Base-by-base conservation (phyloP, 208 protist species). In the Leptomonas pyrrhocoris region DNA sequence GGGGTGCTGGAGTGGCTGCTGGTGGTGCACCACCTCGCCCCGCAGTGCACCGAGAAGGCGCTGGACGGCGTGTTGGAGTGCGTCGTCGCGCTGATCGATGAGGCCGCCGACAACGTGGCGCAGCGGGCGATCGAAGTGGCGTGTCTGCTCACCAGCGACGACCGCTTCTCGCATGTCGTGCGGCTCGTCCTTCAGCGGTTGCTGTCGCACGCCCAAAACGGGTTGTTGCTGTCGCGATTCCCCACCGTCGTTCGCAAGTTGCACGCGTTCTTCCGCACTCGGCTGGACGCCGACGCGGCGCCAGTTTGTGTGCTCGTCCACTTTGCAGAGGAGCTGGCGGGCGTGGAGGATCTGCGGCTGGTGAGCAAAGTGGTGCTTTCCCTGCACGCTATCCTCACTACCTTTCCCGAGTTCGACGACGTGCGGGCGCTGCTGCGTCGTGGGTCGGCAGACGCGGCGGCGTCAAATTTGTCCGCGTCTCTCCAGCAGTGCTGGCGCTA, bases 401-500 rank as follows among this genome's bases (percentile, higher is more conserved):
- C 98, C 0, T 88, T 89, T 27, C 74, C 82, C 9, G 97, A 98
- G 73, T 84, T 98, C 53, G 57, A 79, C 8, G 80, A 90, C 31
- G 67, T 98, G 16, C 84, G 97, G 4, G 60, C 74, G n/a, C 51
- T 83, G 43, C 80, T 98, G 25, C 81, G 85, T 36, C 54, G 83
- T 31, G 72, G 63, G 0, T 28, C 75, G 21, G 28, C 53, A 42
- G 67, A 92, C 64, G 51, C 45, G 7, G 38, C 18, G 4, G 51
- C 70, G 11, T 43, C 23, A 1, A 19, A 19, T n/a, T 19, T 51
- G 0, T 98, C 98, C 78, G 21, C 60, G 0, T 65, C 69, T 12
- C 63, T 99, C 11, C 93, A 88, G 40, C 38, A 46, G 11, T 86
- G 79, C 42, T 99, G 97, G 96, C 83, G 81, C 38, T 92, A 96